These are phyloP conservation scores for Solanum hybrid DNA, from an alignment of 305 asterid species.

Conservation along the genomic window DNA sequence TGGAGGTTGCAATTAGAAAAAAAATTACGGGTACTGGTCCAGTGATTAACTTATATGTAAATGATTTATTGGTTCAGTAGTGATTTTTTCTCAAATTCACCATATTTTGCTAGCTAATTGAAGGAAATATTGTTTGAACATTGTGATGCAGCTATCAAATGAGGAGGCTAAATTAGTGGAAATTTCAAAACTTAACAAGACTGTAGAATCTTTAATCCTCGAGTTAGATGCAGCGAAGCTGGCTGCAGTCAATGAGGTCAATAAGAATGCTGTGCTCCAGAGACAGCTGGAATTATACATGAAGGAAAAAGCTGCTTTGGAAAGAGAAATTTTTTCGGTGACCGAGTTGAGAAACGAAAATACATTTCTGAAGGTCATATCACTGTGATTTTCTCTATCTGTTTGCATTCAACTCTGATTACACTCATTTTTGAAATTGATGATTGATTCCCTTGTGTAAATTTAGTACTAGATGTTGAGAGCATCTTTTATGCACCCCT, in stretches of 20 bases:
- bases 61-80: background rate
- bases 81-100: background rate
- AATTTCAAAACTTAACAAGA: slow-evolving; percentile 80
- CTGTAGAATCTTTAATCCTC: slow-evolving; percentile 65
- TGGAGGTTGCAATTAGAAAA: slow-evolving; percentile 95
- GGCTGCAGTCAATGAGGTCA: slow-evolving; percentile 77
- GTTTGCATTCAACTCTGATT: slow-evolving; percentile 4
- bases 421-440: background rate
- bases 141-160: slow-evolving; percentile 53
- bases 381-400: background rate
- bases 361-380: slow-evolving; percentile 58
- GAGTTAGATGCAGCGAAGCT: slow-evolving; percentile 92
- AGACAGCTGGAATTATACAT: slow-evolving; percentile 61
- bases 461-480: background rate
- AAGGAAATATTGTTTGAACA: background rate
- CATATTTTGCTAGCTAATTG: background rate
- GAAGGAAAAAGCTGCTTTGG: slow-evolving; percentile 69
- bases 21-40: slow-evolving; percentile 60
- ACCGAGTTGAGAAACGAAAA: slow-evolving; percentile 70
- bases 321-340: slow-evolving; percentile 48
- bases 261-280: slow-evolving; percentile 65
- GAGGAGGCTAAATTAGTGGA: slow-evolving; percentile 79
- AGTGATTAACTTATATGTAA: background rate
- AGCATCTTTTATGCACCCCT: background rate
- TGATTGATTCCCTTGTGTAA: background rate